Base-by-base conservation (phyloP, 305 asterid genomes). In the Andrographis paniculata region DNA sequence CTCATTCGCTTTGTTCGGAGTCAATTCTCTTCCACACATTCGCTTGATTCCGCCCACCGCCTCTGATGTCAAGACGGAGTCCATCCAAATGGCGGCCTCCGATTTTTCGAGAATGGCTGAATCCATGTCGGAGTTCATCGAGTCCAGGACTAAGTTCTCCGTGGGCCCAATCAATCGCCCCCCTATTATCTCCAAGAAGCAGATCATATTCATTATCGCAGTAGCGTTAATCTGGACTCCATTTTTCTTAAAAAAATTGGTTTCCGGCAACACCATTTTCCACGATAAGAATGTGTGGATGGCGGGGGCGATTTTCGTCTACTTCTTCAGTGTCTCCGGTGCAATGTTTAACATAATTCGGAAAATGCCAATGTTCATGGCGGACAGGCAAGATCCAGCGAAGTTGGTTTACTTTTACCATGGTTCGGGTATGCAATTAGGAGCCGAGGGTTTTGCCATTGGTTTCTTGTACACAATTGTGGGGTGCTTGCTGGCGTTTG, bases 271-370 rank as follows among this genome's bases (percentile, higher is more conserved):
- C 17, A 80, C 95, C 9, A 24, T 77, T 16, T 65, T 86, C 33
- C 88, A 82, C 62, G 60, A 83, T 33, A 78, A 71, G 82, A 54
- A 73, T 23, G 2, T 82, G 3, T 89, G 96, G 96, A 77, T 89
- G 87, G 64, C 74, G 7, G 95, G 87, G 20, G 80, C 96, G 14
- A 62, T 82, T 31, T 75, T 86, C 51, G 78, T 89, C 4, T 89
- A 89, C 78, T 86, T 89, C 53, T 89, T 89, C 61, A 89, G 98
- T 24, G 96, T 89, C 41, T 74, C 96, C 1, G 98, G 98, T 30
- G 72, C 88, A 12, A 89, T 86, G 96, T 77, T 78, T 45, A 89
- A 81, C 50, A 86, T 89, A 16, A 89, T 89, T 48, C 57, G 95
- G 79, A 89, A 89, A 68, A 87, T 84, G 78, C 95, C 98, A 0